These are phyloP conservation scores for Cylindrodendrum hubeiense DNA, from an alignment of 2,329 filamentous ascomycete genomes.

Conservation along the genomic window DNA sequence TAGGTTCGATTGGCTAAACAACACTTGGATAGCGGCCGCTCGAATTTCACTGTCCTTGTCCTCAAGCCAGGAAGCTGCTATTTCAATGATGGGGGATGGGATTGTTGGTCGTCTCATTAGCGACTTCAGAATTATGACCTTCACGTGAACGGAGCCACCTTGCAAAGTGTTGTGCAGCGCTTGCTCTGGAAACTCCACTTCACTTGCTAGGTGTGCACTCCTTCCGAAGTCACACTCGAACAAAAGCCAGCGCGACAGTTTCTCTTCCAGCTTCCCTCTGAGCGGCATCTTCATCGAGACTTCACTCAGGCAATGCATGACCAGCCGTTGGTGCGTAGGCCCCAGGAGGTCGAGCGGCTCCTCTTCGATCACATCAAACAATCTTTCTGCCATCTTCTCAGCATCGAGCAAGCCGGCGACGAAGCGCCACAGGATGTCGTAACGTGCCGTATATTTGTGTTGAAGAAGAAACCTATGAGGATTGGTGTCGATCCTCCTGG, in stretches of 20 bases:
- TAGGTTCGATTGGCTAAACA: too few species aligned
- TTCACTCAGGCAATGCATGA: conserved; percentile 54
- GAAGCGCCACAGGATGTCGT: conserved; percentile 58
- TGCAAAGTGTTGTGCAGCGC: neutral
- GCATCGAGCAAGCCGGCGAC: conserved; percentile 51
- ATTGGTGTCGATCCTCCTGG: neutral
- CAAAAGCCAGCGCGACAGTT: too few species aligned
- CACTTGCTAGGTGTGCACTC: neutral
- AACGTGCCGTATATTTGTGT: conserved; percentile 54
- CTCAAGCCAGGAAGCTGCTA: neutral
- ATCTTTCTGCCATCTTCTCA: conserved; percentile 27
- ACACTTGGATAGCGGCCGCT: neutral
- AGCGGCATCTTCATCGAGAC: too few species aligned
- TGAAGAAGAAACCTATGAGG: conserved; percentile 45
- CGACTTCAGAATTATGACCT: neutral
- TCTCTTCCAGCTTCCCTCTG: too few species aligned
- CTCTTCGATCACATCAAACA: conserved; percentile 49
- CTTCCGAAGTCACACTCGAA: neutral
- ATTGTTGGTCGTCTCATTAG: neutral
- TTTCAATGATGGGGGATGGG: neutral
- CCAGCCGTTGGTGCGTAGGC: conserved; percentile 51
- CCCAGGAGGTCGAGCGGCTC: conserved; percentile 53
- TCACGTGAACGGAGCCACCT: neutral
- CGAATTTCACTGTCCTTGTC: neutral
- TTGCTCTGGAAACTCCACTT: neutral